Percentiles rank a stretch among this genome's conserved stretches.
Conservation (phyloP, 345 rosid species). For the Aquilaria sinensis region DNA sequence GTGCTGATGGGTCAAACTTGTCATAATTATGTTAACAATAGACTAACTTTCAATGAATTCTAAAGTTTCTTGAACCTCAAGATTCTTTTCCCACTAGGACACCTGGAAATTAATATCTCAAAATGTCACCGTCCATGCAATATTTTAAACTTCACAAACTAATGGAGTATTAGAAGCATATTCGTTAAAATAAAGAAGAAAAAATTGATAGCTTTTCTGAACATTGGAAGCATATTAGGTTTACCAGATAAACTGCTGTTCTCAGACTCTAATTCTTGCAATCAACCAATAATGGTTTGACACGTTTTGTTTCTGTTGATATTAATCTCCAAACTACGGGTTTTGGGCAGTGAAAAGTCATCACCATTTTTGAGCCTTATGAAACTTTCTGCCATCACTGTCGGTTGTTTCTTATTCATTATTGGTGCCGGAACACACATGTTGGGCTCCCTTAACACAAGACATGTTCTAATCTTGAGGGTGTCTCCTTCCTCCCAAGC, state of each 20-base stretch:
- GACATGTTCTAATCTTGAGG: conserved; percentile 19
- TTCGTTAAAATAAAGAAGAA: conserved; percentile 8
- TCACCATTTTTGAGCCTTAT: conserved; percentile 14
- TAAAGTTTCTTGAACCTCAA: neutral
- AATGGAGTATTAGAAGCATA: conserved; percentile 14
- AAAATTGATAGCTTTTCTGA: conserved; percentile 9
- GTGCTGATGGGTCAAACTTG: neutral
- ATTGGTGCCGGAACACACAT: neutral
- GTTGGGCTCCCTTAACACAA: conserved; percentile 13
- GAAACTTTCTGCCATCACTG: conserved; percentile 18
- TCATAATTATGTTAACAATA: neutral
- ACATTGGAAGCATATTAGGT: conserved; percentile 5
- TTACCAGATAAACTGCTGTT: conserved; percentile 5
- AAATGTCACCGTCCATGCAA: conserved; percentile 18
- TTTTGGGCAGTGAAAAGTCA: neutral
- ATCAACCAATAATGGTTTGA: conserved; percentile 1
- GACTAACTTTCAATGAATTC: neutral
- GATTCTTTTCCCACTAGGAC: conserved; percentile 13
- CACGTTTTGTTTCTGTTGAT: neutral
- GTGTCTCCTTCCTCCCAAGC: conserved; percentile 21
- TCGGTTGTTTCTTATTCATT: conserved; percentile 8
- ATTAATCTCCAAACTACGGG: neutral
- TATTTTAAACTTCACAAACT: conserved; percentile 14
- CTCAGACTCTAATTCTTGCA: neutral
- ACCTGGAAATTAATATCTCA: neutral